These are phyloP conservation scores for Euphorbia celastroides DNA, from an alignment of 441 rosid genomes.

Conservation along the genomic window DNA sequence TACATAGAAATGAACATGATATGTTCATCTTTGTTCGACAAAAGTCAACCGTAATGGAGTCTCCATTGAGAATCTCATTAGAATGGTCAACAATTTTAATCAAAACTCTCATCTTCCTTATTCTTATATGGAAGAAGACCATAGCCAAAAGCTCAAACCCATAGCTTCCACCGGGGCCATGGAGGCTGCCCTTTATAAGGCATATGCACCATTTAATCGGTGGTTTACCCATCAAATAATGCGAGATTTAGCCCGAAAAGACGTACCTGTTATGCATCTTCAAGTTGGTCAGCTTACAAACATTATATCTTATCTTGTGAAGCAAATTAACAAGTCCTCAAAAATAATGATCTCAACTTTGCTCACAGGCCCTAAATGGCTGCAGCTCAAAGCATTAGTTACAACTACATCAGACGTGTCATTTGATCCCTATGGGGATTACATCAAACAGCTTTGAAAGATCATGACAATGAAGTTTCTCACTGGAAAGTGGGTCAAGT, in stretches of 20 bases:
- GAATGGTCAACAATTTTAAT: neutral
- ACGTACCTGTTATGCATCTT: constrained; percentile 1
- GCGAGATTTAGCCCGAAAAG: neutral
- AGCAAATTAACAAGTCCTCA: neutral
- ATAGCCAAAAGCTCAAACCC: neutral
- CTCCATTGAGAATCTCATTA: neutral
- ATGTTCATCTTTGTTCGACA: no score
- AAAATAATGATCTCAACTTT: neutral
- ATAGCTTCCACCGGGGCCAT: constrained; percentile 7
- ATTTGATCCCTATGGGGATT: constrained; percentile 20
- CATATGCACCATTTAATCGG: neutral
- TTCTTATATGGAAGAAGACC: neutral
- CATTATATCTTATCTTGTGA: neutral
- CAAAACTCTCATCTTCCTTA: neutral
- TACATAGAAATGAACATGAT: no score
- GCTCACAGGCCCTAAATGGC: neutral
- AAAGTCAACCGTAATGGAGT: no score
- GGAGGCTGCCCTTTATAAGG: neutral
- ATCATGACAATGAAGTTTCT: constrained; percentile 12
- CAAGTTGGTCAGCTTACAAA: neutral
- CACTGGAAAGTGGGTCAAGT: constrained; percentile 8
- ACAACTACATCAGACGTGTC: constrained; percentile 8
- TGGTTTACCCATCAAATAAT: neutral
- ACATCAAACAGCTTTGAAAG: constrained; percentile 21
- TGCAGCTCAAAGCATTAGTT: neutral